Base-by-base conservation (phyloP, 1,284 basidiomycete species). In the Ceratobasidium sp. region DNA sequence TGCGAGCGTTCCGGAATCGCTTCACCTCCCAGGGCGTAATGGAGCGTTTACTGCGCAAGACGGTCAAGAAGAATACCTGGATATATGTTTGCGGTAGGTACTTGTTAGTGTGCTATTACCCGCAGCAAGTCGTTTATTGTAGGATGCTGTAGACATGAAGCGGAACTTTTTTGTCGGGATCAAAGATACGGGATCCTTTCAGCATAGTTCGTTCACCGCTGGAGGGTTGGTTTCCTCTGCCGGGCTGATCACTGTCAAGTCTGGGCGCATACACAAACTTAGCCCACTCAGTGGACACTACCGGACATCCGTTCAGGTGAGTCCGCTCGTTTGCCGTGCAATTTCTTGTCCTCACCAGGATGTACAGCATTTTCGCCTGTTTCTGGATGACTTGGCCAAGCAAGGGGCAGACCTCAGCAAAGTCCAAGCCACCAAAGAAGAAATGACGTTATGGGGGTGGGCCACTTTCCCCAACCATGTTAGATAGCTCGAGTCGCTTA, bases 111-210 rank as follows among this genome's bases (percentile, higher is more conserved):
- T 18, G 14, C 61, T 38, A 16, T 42, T 44, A 49, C 21, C 9
- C 8, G 21, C 30, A 33, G 6, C 30, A 33, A 33, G 18, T 51
- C 18, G n/a, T 30, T 18, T 30, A 28, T 12, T 28, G 12, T 18
- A 48, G 8, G 28, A 18, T 28, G 21, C 7, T 23, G 72, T 82
- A 83, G 85, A 86, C 75, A 84, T 84, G 75, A 83, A 84, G 64
- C 86, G 84, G 85, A 90, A 91, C 76, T 81, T 92, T 9, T 92
- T 88, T 78, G 82, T 92, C 67, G 89, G 88, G 0, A 88, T 92
- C 76, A 92, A 92, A 82, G 77, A 80, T 72, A 86, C 87, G 16
- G 89, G 89, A 1, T 80, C 80, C 1, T 91, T 92, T 75, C 90
- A 91, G 76, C 90, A 92, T 78, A 89, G 88, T 0, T 88, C 88